Evolutionary conservation across 495 filamentous ascomycete species (phyloP).

Genomic region (Apiosordaria backusii): DNA sequence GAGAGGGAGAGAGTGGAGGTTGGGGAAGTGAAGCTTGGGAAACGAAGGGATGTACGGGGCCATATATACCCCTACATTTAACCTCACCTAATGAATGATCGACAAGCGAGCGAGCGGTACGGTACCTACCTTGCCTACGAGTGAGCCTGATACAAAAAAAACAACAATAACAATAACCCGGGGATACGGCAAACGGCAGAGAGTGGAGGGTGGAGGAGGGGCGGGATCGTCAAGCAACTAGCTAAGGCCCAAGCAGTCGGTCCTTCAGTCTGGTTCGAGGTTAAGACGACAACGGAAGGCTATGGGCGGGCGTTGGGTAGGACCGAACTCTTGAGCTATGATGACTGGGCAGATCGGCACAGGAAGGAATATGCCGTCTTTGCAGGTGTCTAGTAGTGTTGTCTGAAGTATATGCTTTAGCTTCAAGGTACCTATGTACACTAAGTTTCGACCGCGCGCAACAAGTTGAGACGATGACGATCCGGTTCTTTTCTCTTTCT

Average conservation of each 20-base stretch:
- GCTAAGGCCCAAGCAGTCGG: neutral
- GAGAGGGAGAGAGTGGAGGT: neutral
- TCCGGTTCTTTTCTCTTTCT: no score
- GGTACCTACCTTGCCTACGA: neutral
- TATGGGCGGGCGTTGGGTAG: no score
- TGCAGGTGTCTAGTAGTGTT: no score
- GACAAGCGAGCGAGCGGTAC: neutral
- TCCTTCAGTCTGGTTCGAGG: neutral
- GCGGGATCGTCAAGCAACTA: neutral
- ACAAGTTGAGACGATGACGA: neutral
- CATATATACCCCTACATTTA: neutral
- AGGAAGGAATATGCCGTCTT: no score
- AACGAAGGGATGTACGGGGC: neutral
- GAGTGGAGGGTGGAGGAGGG: neutral
- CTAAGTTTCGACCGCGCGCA: neutral
- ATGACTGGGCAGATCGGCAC: neutral
- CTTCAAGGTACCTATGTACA: neutral
- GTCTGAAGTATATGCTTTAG: neutral
- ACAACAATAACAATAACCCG: neutral
- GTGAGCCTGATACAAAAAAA: neutral
- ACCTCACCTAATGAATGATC: neutral
- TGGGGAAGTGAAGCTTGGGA: neutral
- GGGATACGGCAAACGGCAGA: neutral
- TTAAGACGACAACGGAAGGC: neutral
- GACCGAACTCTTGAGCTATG: neutral